Percentiles rank a stretch among this genome's conserved stretches.
phyloP scores from a whole-genome alignment of 108 stramenopile species.

The Ochromonas danica region DNA sequence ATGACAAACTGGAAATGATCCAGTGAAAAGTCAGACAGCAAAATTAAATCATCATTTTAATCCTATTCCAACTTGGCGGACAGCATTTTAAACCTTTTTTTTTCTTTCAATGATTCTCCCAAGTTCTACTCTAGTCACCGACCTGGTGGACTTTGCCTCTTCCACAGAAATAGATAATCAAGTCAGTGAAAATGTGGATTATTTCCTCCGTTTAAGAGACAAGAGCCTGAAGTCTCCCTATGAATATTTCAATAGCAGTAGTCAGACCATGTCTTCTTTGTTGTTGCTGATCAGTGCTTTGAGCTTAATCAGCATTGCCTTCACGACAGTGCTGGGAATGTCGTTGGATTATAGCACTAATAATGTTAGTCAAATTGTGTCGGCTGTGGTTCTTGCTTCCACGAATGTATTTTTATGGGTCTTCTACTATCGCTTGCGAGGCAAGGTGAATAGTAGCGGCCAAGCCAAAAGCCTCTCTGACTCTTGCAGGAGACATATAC shows the following conservation, averaged over 20 bases:
- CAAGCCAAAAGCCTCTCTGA: conserved; percentile 14
- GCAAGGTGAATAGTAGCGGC: conserved; percentile 13
- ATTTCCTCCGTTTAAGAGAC: conserved; percentile 15
- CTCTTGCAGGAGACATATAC: conserved; percentile 15
- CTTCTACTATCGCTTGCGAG: conserved; percentile 14
- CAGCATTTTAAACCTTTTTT: conserved; percentile 17
- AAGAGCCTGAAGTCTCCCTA: conserved; percentile 14
- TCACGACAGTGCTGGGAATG: conserved; percentile 13
- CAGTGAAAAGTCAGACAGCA: conserved; percentile 15
- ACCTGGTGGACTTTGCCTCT: conserved; percentile 13
- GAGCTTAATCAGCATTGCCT: conserved; percentile 15
- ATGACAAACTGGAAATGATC: conserved; percentile 16
- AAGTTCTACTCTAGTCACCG: conserved; percentile 15
- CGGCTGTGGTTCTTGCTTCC: conserved; percentile 13
- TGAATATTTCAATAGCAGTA: conserved; percentile 17
- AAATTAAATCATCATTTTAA: conserved; percentile 18
- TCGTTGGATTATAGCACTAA: conserved; percentile 16
- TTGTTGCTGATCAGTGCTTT: conserved; percentile 15
- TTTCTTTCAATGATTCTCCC: conserved; percentile 16
- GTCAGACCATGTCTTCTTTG: conserved; percentile 15
- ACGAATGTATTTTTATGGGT: conserved; percentile 17
- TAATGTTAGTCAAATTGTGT: conserved; percentile 17
- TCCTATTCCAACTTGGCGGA: conserved; percentile 14
- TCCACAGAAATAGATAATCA: conserved; percentile 17
- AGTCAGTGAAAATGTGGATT: conserved; percentile 10